Conservation (phyloP, 129 eudicot species). For the Pittosporum tobira region DNA sequence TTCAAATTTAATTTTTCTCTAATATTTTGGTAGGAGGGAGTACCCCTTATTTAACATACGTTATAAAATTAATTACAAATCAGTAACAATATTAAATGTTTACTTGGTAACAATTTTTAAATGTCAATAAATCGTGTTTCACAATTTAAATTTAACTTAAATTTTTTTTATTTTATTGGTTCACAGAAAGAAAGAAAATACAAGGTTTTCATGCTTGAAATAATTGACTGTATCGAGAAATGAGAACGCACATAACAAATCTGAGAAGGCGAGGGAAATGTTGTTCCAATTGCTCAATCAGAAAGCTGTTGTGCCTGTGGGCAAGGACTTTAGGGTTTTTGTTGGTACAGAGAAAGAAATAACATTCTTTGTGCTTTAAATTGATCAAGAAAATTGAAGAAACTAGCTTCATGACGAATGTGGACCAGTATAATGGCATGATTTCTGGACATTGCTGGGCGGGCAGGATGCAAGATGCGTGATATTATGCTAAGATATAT, state of each 20-base stretch:
- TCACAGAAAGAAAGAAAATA: too few species aligned
- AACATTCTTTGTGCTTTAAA: conserved; percentile 25
- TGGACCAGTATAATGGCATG: conserved; percentile 40
- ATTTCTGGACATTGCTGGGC: conserved; percentile 52
- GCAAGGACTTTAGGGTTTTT: conserved; percentile 11
- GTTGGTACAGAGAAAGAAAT: conserved; percentile 38
- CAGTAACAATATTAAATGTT: too few species aligned
- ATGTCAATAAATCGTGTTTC: too few species aligned
- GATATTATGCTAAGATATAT: conserved; percentile 38
- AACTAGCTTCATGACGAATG: conserved; percentile 26
- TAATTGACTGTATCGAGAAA: too few species aligned
- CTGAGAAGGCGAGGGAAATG: conserved; percentile 30
- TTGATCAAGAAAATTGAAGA: conserved; percentile 29
- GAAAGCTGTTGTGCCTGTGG: conserved; percentile 18
- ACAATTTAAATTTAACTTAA: too few species aligned
- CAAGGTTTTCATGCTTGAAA: too few species aligned
- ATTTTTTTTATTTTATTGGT: too few species aligned
- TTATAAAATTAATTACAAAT: too few species aligned
- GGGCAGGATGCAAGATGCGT: conserved; percentile 43
- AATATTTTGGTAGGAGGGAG: too few species aligned
- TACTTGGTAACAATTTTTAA: too few species aligned
- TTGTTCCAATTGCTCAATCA: conserved; percentile 33
- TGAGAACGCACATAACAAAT: conserved; percentile 22
- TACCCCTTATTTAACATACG: too few species aligned
- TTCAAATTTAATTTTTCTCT: too few species aligned